These are phyloP conservation scores for Diaporthe humulicola DNA, from an alignment of 2,329 filamentous ascomycete genomes.

Conservation along the genomic window DNA sequence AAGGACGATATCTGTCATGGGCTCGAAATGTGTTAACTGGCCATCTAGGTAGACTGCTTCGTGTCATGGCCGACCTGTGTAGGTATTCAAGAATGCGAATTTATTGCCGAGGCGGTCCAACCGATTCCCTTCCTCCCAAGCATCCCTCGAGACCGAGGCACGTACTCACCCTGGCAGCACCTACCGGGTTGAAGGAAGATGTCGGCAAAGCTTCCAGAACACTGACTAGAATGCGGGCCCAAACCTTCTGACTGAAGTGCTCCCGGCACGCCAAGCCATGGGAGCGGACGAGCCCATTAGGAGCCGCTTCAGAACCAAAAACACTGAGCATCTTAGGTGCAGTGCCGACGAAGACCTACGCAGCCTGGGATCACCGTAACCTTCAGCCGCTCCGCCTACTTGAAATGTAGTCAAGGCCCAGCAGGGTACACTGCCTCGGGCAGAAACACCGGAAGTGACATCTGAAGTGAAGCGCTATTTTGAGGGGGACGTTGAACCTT, in stretches of 20 bases:
- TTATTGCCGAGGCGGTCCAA: no score
- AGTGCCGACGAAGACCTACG: no score
- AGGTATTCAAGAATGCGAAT: no score
- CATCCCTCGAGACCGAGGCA: no score
- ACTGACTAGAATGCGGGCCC: constrained; percentile 2
- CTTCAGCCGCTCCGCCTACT: not conserved
- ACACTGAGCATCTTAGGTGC: no score
- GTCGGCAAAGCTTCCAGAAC: constrained; percentile 10
- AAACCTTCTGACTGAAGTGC: not conserved
- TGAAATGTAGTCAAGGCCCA: not conserved
- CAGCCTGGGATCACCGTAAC: not conserved
- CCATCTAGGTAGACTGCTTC: not conserved
- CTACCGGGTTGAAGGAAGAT: not conserved
- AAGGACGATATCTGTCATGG: no score
- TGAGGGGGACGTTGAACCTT: not conserved
- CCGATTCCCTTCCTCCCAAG: no score
- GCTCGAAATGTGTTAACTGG: not conserved
- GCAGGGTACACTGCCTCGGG: not conserved
- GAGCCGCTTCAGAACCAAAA: not conserved
- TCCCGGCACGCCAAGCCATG: not conserved
- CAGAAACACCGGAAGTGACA: not conserved
- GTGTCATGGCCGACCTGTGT: not conserved
- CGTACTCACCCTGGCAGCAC: no score
- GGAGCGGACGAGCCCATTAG: not conserved
- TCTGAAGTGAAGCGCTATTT: no score